Percentiles rank a stretch among this genome's conserved stretches.
These are phyloP conservation scores for Trichaptum fuscoviolaceum DNA, from an alignment of 768 basidiomycete genomes.

Conservation along the genomic window DNA sequence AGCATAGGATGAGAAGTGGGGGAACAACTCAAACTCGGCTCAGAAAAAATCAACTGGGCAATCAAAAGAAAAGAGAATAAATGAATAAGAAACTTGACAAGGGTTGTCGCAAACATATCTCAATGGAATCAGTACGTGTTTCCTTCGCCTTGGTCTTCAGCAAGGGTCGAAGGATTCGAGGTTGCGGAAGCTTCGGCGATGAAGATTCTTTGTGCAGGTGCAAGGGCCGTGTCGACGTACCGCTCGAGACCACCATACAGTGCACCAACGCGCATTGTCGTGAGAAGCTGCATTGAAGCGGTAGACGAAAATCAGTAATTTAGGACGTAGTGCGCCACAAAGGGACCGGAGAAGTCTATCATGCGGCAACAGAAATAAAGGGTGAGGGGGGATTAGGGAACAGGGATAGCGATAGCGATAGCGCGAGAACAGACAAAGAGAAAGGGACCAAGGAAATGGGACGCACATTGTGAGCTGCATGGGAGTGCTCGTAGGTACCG, in stretches of 20 bases:
- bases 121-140: neutral
- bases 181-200: neutral
- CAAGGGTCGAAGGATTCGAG: neutral
- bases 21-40: neutral
- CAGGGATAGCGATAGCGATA: neutral
- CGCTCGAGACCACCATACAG: slow-evolving; percentile 61
- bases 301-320: neutral
- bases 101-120: neutral
- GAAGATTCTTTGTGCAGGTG: slow-evolving; percentile 38
- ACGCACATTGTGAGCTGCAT: slow-evolving; percentile 74
- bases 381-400: slow-evolving; percentile 1
- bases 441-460: slow-evolving; percentile 2
- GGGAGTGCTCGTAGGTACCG: slow-evolving; percentile 76
- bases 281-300: slow-evolving; percentile 41
- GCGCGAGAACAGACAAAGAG: neutral
- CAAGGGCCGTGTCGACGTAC: slow-evolving; percentile 36
- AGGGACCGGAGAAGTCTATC: neutral
- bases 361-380: neutral
- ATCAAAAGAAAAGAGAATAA: neutral
- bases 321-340: neutral
- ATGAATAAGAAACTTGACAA: neutral
- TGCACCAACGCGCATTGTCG: slow-evolving; percentile 74
- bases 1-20: neutral
- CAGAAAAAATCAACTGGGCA: neutral
- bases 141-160: neutral